Percentiles rank a stretch among this genome's conserved stretches.
Conservation (phyloP, 73 alveolate species). For the Paramecium sonneborni region DNA sequence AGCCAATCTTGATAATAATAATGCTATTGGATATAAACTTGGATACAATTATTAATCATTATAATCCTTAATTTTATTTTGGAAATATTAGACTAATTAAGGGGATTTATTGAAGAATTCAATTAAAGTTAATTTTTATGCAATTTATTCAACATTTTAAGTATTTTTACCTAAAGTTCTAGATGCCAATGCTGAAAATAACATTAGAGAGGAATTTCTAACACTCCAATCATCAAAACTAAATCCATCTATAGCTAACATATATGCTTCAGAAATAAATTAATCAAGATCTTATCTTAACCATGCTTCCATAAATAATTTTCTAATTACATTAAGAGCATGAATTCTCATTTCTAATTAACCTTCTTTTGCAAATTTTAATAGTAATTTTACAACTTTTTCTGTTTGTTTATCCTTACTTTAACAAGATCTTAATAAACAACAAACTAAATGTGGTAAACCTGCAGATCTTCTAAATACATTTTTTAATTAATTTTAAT, state of each 20-base stretch:
- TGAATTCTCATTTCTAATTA: slow-evolving; percentile 45
- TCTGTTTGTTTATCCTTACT: slow-evolving; percentile 13
- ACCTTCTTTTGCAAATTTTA: background rate
- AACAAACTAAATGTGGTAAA: slow-evolving; percentile 57
- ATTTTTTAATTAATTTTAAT: slow-evolving; percentile 46
- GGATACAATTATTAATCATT: slow-evolving; percentile 52
- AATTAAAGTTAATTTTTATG: slow-evolving; percentile 33
- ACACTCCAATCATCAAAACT: slow-evolving; percentile 68
- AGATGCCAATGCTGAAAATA: slow-evolving; percentile 57
- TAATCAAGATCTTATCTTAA: slow-evolving; percentile 40
- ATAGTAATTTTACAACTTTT: slow-evolving; percentile 9
- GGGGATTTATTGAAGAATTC: slow-evolving; percentile 64
- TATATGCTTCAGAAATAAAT: slow-evolving; percentile 51
- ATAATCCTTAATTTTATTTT: slow-evolving; percentile 52
- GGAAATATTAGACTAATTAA: slow-evolving; percentile 37
- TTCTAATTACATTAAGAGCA: slow-evolving; percentile 54
- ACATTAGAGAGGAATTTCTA: slow-evolving; percentile 62
- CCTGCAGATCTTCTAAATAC: slow-evolving; percentile 66
- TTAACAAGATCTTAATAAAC: slow-evolving; percentile 57
- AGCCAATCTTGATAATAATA: slow-evolving; percentile 58
- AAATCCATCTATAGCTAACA: slow-evolving; percentile 62
- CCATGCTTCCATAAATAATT: slow-evolving; percentile 53
- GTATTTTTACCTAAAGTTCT: slow-evolving; percentile 60
- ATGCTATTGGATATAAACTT: slow-evolving; percentile 61
- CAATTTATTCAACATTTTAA: slow-evolving; percentile 38